Percentiles rank a stretch among this genome's conserved stretches.
These are phyloP conservation scores for Oryza meridionalis DNA, from an alignment of 176 grass and related monocot genomes.

Conservation along the genomic window DNA sequence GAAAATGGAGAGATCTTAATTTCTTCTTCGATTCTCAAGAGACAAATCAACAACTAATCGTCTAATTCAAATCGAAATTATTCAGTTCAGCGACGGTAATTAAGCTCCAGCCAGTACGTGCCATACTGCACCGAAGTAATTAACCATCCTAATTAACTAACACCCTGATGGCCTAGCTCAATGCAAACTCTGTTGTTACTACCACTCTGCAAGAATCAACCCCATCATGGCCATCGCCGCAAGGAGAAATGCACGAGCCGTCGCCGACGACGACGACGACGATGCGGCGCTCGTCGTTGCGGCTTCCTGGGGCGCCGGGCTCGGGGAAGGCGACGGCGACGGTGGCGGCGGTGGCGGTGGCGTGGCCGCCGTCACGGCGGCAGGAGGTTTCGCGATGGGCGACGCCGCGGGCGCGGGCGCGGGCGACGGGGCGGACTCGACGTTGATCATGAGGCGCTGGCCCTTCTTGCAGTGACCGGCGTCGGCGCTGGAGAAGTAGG, in stretches of 20 bases:
- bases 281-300: background rate
- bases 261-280: background rate
- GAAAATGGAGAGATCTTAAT: background rate
- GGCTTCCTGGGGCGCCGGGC: background rate
- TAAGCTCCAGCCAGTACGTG: background rate
- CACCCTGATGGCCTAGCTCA: background rate
- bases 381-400: background rate
- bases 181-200: background rate
- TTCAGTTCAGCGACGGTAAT: background rate
- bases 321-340: background rate
- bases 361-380: background rate
- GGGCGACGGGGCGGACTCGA: background rate
- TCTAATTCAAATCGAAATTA: background rate
- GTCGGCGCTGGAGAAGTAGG: constrained; percentile 57
- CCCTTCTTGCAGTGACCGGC: constrained; percentile 55
- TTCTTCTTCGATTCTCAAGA: background rate
- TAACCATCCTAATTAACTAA: background rate
- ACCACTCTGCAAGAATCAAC: background rate
- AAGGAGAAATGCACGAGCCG: background rate
- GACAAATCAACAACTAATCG: background rate
- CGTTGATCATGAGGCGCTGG: constrained; percentile 61
- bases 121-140: background rate
- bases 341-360: too few species aligned
- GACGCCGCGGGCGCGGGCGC: background rate
- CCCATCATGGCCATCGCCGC: background rate